A percentile compares a stretch with the other conserved stretches of the same genome.
phyloP scores from a whole-genome alignment of 352 stramenopile genomes.

The Phytophthora kernoviae region DNA sequence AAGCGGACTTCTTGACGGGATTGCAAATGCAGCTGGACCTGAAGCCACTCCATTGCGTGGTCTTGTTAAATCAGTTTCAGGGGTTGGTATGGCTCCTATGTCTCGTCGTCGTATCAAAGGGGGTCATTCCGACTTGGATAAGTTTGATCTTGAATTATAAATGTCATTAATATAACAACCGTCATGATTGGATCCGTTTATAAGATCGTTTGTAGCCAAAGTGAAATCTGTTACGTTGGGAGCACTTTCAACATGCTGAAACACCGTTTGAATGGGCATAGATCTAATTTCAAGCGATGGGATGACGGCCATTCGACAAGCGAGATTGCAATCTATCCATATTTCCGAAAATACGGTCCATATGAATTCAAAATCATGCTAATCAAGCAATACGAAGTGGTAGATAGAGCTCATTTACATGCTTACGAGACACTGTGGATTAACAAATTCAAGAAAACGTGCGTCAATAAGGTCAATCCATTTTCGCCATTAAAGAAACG shows the following conservation, averaged over 20 bases:
- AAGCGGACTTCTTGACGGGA: constrained; percentile 3
- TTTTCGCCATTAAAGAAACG: not conserved
- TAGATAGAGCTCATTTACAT: constrained; percentile 4
- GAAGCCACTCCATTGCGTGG: constrained; percentile 6
- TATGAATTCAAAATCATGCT: constrained; percentile 5
- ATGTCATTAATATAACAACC: constrained; percentile 6
- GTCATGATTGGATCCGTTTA: constrained; percentile 9
- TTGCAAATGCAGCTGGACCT: constrained; percentile 2
- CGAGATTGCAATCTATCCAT: constrained; percentile 10
- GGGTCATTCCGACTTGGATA: constrained; percentile 5
- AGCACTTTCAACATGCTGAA: constrained; percentile 3
- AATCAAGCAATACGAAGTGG: constrained; percentile 9
- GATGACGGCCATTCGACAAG: not conserved
- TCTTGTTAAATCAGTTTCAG: not conserved
- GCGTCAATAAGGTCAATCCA: constrained; percentile 4
- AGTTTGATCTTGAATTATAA: constrained; percentile 12
- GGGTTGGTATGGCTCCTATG: constrained; percentile 1
- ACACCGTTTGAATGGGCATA: constrained; percentile 4
- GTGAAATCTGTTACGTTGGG: constrained; percentile 5
- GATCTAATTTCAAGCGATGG: constrained; percentile 4
- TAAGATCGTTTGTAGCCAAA: constrained; percentile 9
- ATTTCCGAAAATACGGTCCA: constrained; percentile 6
- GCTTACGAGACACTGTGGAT: too few species aligned
- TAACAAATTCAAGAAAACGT: constrained; percentile 11
- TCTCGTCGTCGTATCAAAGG: constrained; percentile 5